Evolutionary conservation across 2,329 filamentous ascomycete species (phyloP).

Genomic region (Ophiostoma sp.): DNA sequence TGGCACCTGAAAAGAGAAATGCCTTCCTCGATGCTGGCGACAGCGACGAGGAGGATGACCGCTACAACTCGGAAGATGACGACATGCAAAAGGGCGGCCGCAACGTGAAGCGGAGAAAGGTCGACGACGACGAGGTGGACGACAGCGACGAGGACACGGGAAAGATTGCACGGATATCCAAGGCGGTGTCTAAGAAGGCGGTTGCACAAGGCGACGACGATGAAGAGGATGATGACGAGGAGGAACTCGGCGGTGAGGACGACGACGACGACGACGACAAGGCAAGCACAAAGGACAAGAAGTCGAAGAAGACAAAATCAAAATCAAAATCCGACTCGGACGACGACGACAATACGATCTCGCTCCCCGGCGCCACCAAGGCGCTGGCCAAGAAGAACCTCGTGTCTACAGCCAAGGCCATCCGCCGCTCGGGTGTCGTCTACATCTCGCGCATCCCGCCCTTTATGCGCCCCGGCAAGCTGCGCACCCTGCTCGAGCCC

Average conservation of each 20-base stretch:
- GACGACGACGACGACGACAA: conserved; percentile 11
- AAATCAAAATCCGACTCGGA: not conserved
- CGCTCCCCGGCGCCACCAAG: conserved; percentile 46
- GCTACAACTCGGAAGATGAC: conserved; percentile 62
- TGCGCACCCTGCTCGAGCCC: conserved; percentile 67
- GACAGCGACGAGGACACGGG: conserved; percentile 25
- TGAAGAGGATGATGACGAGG: not conserved
- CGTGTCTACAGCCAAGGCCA: conserved; percentile 56
- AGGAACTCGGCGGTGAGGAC: conserved; percentile 24
- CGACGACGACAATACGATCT: conserved; percentile 18
- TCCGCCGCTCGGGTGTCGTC: conserved; percentile 71
- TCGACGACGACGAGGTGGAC: conserved; percentile 41
- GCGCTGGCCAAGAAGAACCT: conserved; percentile 63
- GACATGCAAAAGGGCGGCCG: conserved; percentile 62
- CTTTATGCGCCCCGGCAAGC: conserved; percentile 79
- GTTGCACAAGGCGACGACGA: not conserved
- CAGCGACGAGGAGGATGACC: conserved; percentile 54
- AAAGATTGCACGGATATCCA: not conserved
- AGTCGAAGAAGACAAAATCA: not conserved
- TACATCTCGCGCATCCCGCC: conserved; percentile 81
- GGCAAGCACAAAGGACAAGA: not conserved
- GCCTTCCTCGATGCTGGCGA: conserved; percentile 61
- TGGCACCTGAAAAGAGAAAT: conserved; percentile 66
- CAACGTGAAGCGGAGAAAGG: conserved; percentile 59
- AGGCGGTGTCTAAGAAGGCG: not conserved